Percentiles rank a stretch among this genome's conserved stretches.
Evolutionary conservation across 1,284 basidiomycete species (phyloP).

Genomic region (Paramarasmius palmivorus): DNA sequence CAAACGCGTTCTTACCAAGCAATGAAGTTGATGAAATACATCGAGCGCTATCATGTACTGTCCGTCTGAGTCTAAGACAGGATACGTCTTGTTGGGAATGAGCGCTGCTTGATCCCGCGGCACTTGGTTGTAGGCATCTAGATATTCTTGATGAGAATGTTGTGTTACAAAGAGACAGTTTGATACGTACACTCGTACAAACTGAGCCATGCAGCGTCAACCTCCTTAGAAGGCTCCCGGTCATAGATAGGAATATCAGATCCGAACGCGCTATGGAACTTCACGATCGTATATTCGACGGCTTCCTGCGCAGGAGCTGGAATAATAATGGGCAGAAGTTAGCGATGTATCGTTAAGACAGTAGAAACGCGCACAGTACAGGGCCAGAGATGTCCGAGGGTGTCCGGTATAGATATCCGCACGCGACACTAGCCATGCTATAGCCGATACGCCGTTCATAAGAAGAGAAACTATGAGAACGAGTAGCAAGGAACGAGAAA

Average conservation of each 20-base stretch:
- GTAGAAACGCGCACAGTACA: slow-evolving; percentile 12
- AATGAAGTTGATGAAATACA: slow-evolving; percentile 17
- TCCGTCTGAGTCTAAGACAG: slow-evolving; percentile 21
- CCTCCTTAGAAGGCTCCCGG: slow-evolving; percentile 20
- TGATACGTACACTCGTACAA: slow-evolving; percentile 21
- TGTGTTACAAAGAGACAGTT: background rate
- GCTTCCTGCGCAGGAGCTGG: slow-evolving; percentile 22
- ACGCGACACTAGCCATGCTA: no score
- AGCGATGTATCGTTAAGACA: background rate
- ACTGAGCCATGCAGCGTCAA: slow-evolving; percentile 21
- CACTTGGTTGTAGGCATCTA: slow-evolving; percentile 23
- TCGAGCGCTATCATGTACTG: slow-evolving; percentile 23
- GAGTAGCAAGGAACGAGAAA: no score
- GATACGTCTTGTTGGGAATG: slow-evolving; percentile 22
- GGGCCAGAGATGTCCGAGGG: background rate
- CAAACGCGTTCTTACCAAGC: slow-evolving; percentile 14
- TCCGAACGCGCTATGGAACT: slow-evolving; percentile 25
- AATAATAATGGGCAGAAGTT: background rate
- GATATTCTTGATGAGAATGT: background rate
- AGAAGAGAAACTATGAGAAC: no score
- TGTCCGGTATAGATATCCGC: no score
- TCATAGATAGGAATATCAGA: slow-evolving; percentile 21
- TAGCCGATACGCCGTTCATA: no score
- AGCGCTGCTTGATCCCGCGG: slow-evolving; percentile 20
- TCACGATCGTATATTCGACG: slow-evolving; percentile 20